These are phyloP conservation scores for Amoeboaphelidium protococcarum DNA, from an alignment of 371 early-diverging fungal genomes.

Conservation along the genomic window DNA sequence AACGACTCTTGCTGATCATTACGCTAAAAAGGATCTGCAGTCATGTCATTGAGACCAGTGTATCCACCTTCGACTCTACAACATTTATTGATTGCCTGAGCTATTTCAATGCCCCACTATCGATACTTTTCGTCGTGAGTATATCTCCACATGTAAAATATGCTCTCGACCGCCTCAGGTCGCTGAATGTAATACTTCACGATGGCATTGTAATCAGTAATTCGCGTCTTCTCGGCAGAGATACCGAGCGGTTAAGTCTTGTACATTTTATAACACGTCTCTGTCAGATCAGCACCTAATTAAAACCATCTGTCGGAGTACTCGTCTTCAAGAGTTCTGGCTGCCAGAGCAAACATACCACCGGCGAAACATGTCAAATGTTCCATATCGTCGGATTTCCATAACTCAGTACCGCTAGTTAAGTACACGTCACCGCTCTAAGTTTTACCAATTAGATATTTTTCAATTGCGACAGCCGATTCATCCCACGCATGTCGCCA, in stretches of 20 bases:
- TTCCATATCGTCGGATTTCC: constrained; percentile 1
- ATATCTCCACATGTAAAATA: constrained; percentile 18
- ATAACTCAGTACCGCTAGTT: neutral
- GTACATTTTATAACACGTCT: constrained; percentile 14
- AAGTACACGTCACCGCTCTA: neutral
- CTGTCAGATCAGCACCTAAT: constrained; percentile 8
- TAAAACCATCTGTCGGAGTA: constrained; percentile 3
- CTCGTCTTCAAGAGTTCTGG: constrained; percentile 6
- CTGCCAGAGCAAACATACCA: constrained; percentile 35
- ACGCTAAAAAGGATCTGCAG: constrained; percentile 2
- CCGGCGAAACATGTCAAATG: constrained; percentile 31
- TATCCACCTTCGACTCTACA: constrained; percentile 3
- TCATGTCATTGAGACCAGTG: constrained; percentile 4
- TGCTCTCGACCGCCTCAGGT: constrained; percentile 14
- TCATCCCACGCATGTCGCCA: neutral
- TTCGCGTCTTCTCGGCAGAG: constrained; percentile 17
- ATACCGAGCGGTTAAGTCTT: constrained; percentile 19
- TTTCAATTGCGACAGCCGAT: neutral
- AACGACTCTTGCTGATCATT: constrained; percentile 3
- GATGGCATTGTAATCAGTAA: neutral
- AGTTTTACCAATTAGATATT: neutral
- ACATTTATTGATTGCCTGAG: constrained; percentile 1
- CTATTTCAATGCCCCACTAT: constrained; percentile 12
- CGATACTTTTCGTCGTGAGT: constrained; percentile 16
- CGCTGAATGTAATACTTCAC: constrained; percentile 4